phyloP scores from a whole-genome alignment of 345 rosid species.

The Carallia pectinifolia region DNA sequence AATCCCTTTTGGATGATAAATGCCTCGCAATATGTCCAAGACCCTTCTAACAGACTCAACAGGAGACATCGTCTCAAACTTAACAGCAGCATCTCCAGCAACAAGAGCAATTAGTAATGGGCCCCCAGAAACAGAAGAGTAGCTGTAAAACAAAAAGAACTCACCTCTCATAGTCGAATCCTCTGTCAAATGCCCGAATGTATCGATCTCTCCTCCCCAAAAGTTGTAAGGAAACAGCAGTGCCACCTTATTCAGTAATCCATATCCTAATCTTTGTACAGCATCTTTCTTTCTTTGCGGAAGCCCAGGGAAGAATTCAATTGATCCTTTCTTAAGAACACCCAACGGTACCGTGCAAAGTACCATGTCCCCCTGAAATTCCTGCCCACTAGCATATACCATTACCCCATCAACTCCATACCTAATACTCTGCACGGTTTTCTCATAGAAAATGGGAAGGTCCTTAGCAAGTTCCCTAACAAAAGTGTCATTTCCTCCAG shows the following conservation, averaged over 20 bases:
- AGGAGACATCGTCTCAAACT: constrained; percentile 81
- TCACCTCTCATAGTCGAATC: constrained; percentile 77
- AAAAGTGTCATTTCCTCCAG: constrained; percentile 87
- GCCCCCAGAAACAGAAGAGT: constrained; percentile 85
- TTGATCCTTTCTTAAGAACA: constrained; percentile 73
- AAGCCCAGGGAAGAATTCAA: constrained; percentile 83
- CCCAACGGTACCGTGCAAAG: constrained; percentile 87
- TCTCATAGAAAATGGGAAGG: constrained; percentile 76
- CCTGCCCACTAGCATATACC: constrained; percentile 72
- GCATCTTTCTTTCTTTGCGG: constrained; percentile 82
- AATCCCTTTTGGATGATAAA: constrained; percentile 85
- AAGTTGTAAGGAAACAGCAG: constrained; percentile 84
- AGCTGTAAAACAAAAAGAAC: constrained; percentile 92
- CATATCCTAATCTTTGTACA: constrained; percentile 76
- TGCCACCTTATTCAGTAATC: constrained; percentile 83
- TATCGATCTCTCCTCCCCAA: constrained; percentile 93
- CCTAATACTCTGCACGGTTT: constrained; percentile 68
- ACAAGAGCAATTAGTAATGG: constrained; percentile 91
- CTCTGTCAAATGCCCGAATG: constrained; percentile 86
- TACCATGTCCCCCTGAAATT: constrained; percentile 80
- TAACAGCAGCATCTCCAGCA: constrained; percentile 83
- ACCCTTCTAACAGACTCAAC: constrained; percentile 80
- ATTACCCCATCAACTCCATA: constrained; percentile 75
- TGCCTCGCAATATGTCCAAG: constrained; percentile 66
- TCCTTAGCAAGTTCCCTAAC: constrained; percentile 82